These are phyloP conservation scores for Ceriops tagal DNA, from an alignment of 345 rosid species.

Conservation along the genomic window DNA sequence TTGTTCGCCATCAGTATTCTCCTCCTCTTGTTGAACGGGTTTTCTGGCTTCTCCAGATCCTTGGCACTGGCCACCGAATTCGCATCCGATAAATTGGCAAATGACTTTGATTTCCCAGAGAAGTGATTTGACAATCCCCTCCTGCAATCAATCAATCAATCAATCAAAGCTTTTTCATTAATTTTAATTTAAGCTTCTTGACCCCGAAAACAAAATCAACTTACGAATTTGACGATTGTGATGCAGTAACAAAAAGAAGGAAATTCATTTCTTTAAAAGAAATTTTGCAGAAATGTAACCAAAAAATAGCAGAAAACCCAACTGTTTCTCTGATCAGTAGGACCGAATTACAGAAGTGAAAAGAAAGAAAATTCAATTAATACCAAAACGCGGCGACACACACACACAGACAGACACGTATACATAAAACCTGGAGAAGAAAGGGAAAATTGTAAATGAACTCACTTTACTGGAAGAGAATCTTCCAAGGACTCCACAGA, in stretches of 20 bases:
- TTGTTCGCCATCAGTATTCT: slow-evolving; percentile 55
- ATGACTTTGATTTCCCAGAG: slow-evolving; percentile 78
- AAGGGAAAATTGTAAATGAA: no score
- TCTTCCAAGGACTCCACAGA: slow-evolving; percentile 50
- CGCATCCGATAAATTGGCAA: slow-evolving; percentile 55
- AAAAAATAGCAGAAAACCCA: no score
- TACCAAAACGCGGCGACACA: no score
- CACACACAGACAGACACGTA: no score
- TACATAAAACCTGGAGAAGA: no score
- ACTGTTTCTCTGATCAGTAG: no score
- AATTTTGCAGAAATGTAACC: background rate
- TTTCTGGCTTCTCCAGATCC: slow-evolving; percentile 64
- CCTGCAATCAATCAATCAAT: slow-evolving; percentile 26
- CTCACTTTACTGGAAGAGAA: slow-evolving; percentile 64
- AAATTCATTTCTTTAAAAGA: background rate
- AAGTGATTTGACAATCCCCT: slow-evolving; percentile 77
- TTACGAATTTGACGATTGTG: background rate
- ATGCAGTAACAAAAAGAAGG: background rate
- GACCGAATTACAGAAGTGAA: no score
- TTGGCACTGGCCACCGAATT: slow-evolving; percentile 25
- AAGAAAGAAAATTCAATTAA: no score
- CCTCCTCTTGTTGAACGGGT: slow-evolving; percentile 74
- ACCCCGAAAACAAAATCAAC: no score
- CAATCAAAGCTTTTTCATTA: background rate
- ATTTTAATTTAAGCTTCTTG: no score